Evolutionary conservation across 345 rosid genomes (phyloP).

Genomic region (Lepidium sativum): DNA sequence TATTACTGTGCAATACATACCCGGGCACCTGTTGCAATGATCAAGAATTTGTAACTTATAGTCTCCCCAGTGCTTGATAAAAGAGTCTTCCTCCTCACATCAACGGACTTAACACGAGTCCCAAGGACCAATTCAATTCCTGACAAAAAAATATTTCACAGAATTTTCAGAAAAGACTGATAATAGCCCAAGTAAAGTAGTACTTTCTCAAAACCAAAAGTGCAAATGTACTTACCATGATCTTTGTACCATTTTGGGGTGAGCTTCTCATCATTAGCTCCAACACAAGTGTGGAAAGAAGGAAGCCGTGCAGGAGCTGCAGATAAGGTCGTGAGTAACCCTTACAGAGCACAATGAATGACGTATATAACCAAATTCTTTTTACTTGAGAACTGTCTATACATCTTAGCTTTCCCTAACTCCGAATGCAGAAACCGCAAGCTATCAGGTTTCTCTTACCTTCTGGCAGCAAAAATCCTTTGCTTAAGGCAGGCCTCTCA

Average conservation of each 20-base stretch:
- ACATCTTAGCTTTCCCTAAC: neutral
- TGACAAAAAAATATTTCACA: constrained; percentile 25
- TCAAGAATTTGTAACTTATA: constrained; percentile 77
- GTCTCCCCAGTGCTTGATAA: constrained; percentile 90
- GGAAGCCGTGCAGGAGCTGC: constrained; percentile 94
- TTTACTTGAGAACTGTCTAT: neutral
- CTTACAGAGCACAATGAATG: neutral
- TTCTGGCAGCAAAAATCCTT: constrained; percentile 82
- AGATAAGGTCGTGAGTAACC: constrained; percentile 13
- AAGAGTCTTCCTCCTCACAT: constrained; percentile 78
- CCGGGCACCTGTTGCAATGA: constrained; percentile 99
- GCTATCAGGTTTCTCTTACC: constrained; percentile 30
- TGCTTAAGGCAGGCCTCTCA: constrained; percentile 92
- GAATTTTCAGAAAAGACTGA: neutral
- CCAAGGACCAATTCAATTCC: constrained; percentile 95
- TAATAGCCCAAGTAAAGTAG: neutral
- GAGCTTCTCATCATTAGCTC: constrained; percentile 79
- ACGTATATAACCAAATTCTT: neutral
- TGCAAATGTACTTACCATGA: constrained; percentile 47
- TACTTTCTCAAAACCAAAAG: neutral
- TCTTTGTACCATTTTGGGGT: constrained; percentile 91
- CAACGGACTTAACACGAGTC: constrained; percentile 84
- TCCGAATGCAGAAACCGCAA: constrained; percentile 8
- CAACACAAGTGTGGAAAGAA: constrained; percentile 96
- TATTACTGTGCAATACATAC: constrained; percentile 43